These are phyloP conservation scores for Pestalotiopsis fici DNA, from an alignment of 2,329 filamentous ascomycete genomes.

Conservation along the genomic window DNA sequence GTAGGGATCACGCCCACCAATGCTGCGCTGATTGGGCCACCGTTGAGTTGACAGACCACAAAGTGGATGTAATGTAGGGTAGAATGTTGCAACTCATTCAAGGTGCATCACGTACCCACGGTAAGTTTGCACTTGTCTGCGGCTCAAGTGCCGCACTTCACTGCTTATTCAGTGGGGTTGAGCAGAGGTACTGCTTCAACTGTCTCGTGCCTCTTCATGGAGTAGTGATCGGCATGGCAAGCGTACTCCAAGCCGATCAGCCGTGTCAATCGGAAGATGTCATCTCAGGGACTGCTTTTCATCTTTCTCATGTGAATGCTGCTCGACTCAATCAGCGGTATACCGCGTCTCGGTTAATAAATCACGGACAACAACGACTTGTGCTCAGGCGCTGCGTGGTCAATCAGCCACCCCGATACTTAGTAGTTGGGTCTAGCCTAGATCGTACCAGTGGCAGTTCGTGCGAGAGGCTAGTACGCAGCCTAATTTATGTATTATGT, in stretches of 20 bases:
- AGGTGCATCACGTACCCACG: not conserved
- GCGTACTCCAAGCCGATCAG: not conserved
- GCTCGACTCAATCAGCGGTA: not conserved
- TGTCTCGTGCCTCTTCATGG: not conserved
- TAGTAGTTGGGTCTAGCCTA: not conserved
- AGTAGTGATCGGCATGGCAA: not conserved
- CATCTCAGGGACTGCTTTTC: not conserved
- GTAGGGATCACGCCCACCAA: not conserved
- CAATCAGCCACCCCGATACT: not conserved
- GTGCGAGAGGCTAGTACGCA: not conserved
- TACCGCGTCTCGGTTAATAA: not conserved
- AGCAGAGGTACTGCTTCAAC: not conserved
- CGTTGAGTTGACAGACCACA: not conserved
- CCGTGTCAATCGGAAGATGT: not conserved
- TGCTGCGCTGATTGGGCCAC: not conserved
- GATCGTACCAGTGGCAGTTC: not conserved
- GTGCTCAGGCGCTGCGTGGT: not conserved
- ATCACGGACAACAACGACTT: not conserved
- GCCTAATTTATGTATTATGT: not conserved
- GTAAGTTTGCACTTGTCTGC: not conserved
- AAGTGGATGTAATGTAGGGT: not conserved
- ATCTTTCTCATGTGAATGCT: not conserved
- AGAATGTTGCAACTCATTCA: not conserved
- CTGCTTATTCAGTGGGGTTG: not conserved
- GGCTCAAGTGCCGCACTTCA: not conserved